phyloP scores from a whole-genome alignment of 2,329 filamentous ascomycete genomes.

The Penicillium sumatraense region DNA sequence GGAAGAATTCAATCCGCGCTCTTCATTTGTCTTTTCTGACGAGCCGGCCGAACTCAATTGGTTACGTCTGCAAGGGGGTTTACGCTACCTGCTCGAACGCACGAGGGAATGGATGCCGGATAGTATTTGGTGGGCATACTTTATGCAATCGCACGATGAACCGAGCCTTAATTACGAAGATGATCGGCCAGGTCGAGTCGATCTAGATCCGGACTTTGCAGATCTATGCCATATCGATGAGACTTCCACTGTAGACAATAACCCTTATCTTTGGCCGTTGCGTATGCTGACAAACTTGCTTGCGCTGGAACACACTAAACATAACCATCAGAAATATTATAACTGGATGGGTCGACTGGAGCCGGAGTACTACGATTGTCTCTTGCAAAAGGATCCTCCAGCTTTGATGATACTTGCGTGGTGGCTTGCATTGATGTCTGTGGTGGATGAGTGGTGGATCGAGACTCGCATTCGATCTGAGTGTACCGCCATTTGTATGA shows the following conservation, averaged over 20 bases:
- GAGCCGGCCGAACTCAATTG: constrained; percentile 39
- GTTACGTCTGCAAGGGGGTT: constrained; percentile 41
- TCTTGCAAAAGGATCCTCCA: constrained; percentile 36
- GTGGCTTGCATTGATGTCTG: constrained; percentile 39
- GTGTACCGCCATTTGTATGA: constrained; percentile 44
- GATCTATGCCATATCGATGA: constrained; percentile 41
- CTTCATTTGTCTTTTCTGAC: constrained; percentile 43
- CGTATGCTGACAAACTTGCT: constrained; percentile 41
- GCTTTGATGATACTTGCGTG: constrained; percentile 40
- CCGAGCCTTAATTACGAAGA: constrained; percentile 30
- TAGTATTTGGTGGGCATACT: constrained; percentile 42
- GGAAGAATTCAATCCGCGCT: constrained; percentile 34
- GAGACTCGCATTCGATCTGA: constrained; percentile 37
- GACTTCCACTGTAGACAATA: constrained; percentile 32
- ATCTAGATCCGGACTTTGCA: constrained; percentile 36
- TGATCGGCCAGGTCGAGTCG: constrained; percentile 31
- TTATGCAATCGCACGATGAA: constrained; percentile 32
- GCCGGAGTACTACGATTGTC: constrained; percentile 32
- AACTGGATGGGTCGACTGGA: constrained; percentile 42
- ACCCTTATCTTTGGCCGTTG: constrained; percentile 43
- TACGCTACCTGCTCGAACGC: constrained; percentile 36
- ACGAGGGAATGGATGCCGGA: constrained; percentile 28
- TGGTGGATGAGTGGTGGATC: constrained; percentile 35
- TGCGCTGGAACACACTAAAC: constrained; percentile 25
- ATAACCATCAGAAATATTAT: constrained; percentile 31